A percentile compares a stretch with the other conserved stretches of the same genome.
Evolutionary conservation across 129 eudicot genomes (phyloP).

Genomic region (Cynara cardunculus): DNA sequence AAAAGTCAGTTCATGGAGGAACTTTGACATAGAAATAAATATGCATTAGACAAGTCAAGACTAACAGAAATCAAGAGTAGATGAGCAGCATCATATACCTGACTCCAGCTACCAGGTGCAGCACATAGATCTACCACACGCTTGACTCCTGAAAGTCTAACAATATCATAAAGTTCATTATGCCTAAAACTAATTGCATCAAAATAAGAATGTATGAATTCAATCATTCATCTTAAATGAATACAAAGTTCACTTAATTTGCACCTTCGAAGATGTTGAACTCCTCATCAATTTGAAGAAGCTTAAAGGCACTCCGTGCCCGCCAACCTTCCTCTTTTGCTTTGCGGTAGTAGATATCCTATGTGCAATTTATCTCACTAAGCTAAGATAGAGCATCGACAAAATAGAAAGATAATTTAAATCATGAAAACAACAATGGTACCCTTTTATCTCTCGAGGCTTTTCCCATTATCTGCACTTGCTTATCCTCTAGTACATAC

Average conservation of each 20-base stretch:
- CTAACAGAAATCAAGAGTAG: not conserved
- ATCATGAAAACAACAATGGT: constrained; percentile 7
- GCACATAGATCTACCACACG: constrained; percentile 98
- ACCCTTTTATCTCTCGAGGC: constrained; percentile 93
- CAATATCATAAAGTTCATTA: not conserved
- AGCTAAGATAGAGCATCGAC: not conserved
- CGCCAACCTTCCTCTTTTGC: constrained; percentile 99
- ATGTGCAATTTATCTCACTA: constrained; percentile 8
- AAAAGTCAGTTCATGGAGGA: not conserved
- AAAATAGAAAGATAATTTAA: not conserved
- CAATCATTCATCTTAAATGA: not conserved
- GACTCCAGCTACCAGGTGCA: constrained; percentile 99
- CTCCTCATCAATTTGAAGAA: constrained; percentile 95
- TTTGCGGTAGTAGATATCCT: constrained; percentile 95
- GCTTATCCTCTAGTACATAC: not conserved
- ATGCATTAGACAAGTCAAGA: no score
- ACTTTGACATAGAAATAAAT: not conserved
- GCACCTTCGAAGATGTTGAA: constrained; percentile 89
- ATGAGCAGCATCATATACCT: constrained; percentile 40
- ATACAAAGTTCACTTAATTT: not conserved
- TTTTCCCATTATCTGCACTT: constrained; percentile 55
- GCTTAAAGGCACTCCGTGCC: constrained; percentile 95
- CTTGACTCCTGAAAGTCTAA: constrained; percentile 61
- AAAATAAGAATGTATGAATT: not conserved
- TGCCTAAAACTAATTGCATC: not conserved